Base-by-base conservation (phyloP, 768 basidiomycete species). In the Epithele typhae region DNA sequence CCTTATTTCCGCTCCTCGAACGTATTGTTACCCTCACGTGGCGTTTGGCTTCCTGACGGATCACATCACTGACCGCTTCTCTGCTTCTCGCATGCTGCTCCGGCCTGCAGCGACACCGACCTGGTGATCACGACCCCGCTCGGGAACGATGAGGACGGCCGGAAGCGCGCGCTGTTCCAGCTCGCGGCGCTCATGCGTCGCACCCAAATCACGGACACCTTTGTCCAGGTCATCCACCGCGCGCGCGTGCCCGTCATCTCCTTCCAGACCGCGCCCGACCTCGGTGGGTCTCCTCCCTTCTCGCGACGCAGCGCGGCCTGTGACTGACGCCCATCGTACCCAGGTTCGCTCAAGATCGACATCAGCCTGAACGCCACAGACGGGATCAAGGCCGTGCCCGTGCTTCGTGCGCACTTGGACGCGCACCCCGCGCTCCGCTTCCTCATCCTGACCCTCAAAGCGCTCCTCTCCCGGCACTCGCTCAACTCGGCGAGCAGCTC, bases 161-260 rank as follows among this genome's bases (percentile, higher is more conserved):
- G 65, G 53, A 77, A 72, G 58, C 61, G 59, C 40, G 61, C 64
- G 8, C 65, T 87, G 3, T 74, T 72, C 46, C 68, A 72, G 42
- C 68, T 87, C 40, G 69, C 78, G 1, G 55, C 59, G 34, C 61
- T 69, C 21, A 68, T 88, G 37, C 71, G 69, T 37, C 54, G 59
- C 19, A 63, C 73, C 1, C 59, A 66, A 4, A 56, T 87, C 32
- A 73, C 77, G 3, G 60, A 64, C 33, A n/a, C n/a, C 7, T 65
- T 68, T 18, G 65, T 73, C 12, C 65, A 70, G 33, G 74, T 79
- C 39, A 74, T 76, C 43, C 56, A 63, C 14, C 69, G 69, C 50
- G 76, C 79, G 3, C 69, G 71, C 44, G 81, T 85, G 1, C 86
- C 86, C 3, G 80, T 88, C 56, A 64, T 87, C 48, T 80, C 74